phyloP scores from a whole-genome alignment of 1,139 yeast species.

The Blastobotrys raffinosifermentans region DNA sequence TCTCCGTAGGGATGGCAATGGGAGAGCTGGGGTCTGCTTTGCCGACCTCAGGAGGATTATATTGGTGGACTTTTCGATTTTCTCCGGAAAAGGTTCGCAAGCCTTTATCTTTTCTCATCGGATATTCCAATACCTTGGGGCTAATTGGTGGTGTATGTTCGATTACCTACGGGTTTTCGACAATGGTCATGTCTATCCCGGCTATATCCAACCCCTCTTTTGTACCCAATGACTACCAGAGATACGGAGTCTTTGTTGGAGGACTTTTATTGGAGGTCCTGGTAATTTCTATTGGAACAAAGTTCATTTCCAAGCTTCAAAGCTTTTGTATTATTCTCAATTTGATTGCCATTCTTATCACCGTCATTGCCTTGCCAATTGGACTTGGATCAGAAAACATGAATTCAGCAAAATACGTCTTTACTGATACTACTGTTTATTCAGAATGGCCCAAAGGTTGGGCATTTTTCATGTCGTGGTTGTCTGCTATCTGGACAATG shows the following conservation, averaged over 20 bases:
- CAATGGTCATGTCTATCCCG: conserved; percentile 48
- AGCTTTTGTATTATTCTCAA: conserved; percentile 54
- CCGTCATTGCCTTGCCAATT: conserved; percentile 31
- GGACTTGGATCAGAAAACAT: conserved; percentile 30
- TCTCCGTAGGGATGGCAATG: conserved; percentile 37
- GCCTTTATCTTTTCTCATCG: conserved; percentile 51
- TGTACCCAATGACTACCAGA: conserved; percentile 41
- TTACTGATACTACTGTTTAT: conserved; percentile 49
- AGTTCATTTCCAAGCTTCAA: conserved; percentile 53
- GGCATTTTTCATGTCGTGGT: conserved; percentile 54
- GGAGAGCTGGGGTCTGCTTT: conserved; percentile 55
- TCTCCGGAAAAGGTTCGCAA: conserved; percentile 44
- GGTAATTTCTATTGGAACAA: conserved; percentile 46
- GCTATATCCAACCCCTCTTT: conserved; percentile 45
- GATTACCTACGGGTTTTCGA: conserved; percentile 54
- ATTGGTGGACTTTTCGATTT: conserved; percentile 47
- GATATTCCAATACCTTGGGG: conserved; percentile 54
- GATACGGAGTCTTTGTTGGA: conserved; percentile 53
- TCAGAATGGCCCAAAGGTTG: conserved; percentile 64
- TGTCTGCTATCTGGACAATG: conserved; percentile 47
- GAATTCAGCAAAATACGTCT: conserved; percentile 40
- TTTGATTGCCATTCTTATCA: conserved; percentile 48
- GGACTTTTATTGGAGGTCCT: conserved; percentile 42
- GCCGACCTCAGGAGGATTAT: conserved; percentile 65
- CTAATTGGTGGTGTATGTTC: conserved; percentile 53